phyloP scores from a whole-genome alignment of 208 protist species.

The Acanthamoeba lenticulata region DNA sequence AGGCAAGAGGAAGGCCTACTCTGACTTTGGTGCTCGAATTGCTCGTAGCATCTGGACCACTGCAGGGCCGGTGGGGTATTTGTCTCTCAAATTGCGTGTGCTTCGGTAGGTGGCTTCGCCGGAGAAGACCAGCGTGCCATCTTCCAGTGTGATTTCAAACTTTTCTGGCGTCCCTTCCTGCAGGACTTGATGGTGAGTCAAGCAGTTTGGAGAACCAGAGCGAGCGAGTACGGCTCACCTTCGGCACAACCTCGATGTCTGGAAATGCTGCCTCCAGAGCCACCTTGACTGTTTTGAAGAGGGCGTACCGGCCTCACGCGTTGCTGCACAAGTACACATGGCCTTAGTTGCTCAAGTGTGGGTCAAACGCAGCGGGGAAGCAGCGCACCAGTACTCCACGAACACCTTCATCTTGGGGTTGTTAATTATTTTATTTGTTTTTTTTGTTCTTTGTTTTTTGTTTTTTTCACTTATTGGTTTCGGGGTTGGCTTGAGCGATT shows the following conservation, averaged over 20 bases:
- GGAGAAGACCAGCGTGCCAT: constrained; percentile 45
- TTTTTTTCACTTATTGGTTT: too few relatives aligned
- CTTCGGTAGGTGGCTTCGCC: background rate
- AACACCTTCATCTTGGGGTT: background rate
- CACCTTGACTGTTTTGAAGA: background rate
- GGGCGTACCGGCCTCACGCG: constrained; percentile 31
- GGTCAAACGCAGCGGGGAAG: too few relatives aligned
- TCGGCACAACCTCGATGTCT: background rate
- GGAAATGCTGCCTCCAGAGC: constrained; percentile 41
- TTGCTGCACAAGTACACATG: background rate
- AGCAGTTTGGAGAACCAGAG: background rate
- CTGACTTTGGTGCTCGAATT: too few relatives aligned
- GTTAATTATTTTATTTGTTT: too few relatives aligned
- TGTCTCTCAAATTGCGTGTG: background rate
- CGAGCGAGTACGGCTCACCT: background rate
- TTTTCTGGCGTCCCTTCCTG: background rate
- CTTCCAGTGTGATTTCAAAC: constrained; percentile 56
- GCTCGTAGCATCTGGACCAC: background rate
- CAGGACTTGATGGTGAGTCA: too few relatives aligned
- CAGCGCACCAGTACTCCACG: background rate
- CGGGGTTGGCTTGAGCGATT: too few relatives aligned
- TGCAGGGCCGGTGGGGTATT: background rate
- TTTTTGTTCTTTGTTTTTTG: too few relatives aligned
- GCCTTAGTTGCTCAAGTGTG: background rate
- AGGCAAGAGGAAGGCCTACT: too few relatives aligned